Conservation (phyloP, 441 rosid species). For the Cnidoscolus chayamansa region DNA sequence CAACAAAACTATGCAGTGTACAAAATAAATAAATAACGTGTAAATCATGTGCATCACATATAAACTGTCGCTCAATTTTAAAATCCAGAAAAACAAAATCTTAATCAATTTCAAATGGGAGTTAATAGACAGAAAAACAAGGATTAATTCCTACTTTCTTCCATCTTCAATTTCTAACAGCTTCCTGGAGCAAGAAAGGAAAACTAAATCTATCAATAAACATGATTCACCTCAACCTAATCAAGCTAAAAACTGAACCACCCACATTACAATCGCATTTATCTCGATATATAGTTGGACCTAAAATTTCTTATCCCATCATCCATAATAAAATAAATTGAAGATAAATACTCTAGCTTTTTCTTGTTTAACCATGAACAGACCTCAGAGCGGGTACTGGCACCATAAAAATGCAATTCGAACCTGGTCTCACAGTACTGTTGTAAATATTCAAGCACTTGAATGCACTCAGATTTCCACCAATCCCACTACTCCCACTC, state of each 20-base stretch:
- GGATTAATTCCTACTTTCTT: not conserved
- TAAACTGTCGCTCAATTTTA: no score
- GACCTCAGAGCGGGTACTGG: conserved; percentile 58
- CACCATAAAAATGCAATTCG: conserved; percentile 51
- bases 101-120: not conserved
- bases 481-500: conserved; percentile 19
- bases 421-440: conserved; percentile 18
- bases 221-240: not conserved
- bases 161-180: not conserved
- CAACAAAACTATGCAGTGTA: no score
- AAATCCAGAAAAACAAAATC: no score
- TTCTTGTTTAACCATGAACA: conserved; percentile 40
- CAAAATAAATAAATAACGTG: no score
- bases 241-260: not conserved
- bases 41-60: no score
- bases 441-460: conserved; percentile 42
- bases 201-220: not conserved
- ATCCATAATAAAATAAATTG: no score
- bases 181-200: not conserved
- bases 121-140: not conserved
- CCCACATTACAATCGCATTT: not conserved
- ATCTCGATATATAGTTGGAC: no score
- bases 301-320: no score
- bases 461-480: conserved; percentile 37
- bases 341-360: not conserved